Conservation (phyloP, 495 filamentous ascomycete species). For the Haplographium delicatum region DNA sequence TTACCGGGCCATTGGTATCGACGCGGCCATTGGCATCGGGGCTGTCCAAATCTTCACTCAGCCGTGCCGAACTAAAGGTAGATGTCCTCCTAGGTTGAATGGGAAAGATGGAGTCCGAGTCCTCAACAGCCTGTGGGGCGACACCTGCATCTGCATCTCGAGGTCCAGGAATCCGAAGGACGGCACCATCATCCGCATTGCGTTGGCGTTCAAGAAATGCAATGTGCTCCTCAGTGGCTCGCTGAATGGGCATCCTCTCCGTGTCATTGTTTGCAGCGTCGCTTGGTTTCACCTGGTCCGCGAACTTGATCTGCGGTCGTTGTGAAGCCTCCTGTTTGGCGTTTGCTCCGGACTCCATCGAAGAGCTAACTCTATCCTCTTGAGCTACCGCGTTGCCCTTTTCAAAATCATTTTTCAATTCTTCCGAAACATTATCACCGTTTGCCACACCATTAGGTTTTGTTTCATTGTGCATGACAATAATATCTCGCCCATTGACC, state of each 20-base stretch:
- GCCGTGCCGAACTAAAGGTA: constrained; percentile 1
- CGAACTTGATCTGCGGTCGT: constrained; percentile 49
- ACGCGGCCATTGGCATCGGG: constrained; percentile 4
- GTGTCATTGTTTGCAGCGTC: constrained; percentile 34
- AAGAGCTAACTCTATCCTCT: constrained; percentile 22
- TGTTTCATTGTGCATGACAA: constrained; percentile 57
- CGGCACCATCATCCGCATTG: constrained; percentile 62
- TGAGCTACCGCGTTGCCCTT: constrained; percentile 5
- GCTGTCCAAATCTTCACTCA: not conserved
- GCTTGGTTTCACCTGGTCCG: constrained; percentile 50
- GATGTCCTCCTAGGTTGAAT: constrained; percentile 12
- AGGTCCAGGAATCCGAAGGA: constrained; percentile 80
- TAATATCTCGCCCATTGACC: constrained; percentile 66
- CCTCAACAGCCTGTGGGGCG: constrained; percentile 56
- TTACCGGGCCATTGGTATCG: constrained; percentile 30
- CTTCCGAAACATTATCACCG: constrained; percentile 4
- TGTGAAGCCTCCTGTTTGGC: constrained; percentile 1
- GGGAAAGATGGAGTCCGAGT: constrained; percentile 30
- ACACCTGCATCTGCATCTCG: constrained; percentile 79
- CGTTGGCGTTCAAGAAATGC: constrained; percentile 81
- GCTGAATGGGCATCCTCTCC: constrained; percentile 43
- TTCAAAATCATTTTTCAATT: constrained; percentile 3
- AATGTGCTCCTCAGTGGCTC: constrained; percentile 71
- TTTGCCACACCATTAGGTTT: constrained; percentile 23
- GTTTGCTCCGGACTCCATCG: constrained; percentile 3